Base-by-base conservation (phyloP, 192 early-diverging fungal species). In the Rhizophlyctis rosea region DNA sequence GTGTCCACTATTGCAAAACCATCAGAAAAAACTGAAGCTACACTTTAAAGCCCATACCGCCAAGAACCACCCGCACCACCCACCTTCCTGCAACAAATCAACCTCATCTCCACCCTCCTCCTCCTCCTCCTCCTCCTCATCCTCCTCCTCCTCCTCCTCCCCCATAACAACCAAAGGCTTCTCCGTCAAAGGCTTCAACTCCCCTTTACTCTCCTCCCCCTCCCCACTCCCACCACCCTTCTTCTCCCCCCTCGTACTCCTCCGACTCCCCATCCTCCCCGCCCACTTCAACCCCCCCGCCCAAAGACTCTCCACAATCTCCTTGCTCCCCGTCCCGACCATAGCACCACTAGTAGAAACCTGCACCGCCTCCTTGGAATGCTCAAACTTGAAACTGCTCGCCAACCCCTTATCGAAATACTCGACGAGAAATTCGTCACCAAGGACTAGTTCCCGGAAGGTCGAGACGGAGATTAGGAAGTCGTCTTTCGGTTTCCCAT, bases 371-470 rank as follows among this genome's bases (percentile, higher is more conserved):
- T 71, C 66, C 28, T 71, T 61, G 47, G 61, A 64, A 53, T 91
- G 86, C 27, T 79, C 66, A 14, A 92, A 50, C 36, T 80, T 74
- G 73, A 91, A 87, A 4, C 79, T 80, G 34, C 51, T 39, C 2
- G 73, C 44, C 69, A 92, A 91, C 30, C 77, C 86, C 29, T 64
- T 68, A 21, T 91, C 87, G 67, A 98, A 95, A 55, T 92, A 94
- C 29, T 78, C 73, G 57, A 92, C 89, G n/a, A 98, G 73, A 34
- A 86, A 81, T 36, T 89, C 90, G 67, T 96, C 93, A 18, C 85
- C 87, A 57, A 96, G 72, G n/a, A 93, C 78, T 1, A 92, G 83
- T 78, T 96, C 91, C 31, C 87, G 76, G 69, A 88, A 90, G 60
- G 76, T 80, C 3, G 77, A 68, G 57, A 85, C 67, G 3, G 68